Evolutionary conservation across 495 filamentous ascomycete genomes (phyloP).

Genomic region (Tuber melanosporum): DNA sequence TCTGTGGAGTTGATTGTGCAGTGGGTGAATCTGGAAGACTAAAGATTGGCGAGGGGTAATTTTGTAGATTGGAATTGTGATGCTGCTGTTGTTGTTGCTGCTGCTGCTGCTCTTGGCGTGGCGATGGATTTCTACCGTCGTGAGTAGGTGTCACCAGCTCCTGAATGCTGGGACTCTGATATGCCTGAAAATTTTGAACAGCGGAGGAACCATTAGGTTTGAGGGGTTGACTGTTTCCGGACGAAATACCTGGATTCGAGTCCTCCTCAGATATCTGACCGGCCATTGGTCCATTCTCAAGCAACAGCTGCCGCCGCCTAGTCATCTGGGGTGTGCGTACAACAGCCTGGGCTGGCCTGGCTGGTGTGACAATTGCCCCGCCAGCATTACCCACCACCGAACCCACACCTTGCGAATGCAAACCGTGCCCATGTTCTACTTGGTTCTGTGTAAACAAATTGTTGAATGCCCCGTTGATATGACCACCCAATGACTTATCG

Average conservation of each 20-base stretch:
- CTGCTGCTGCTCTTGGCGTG: constrained; percentile 11
- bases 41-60: constrained; percentile 23
- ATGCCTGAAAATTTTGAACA: constrained; percentile 30
- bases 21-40: constrained; percentile 34
- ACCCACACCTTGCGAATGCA: constrained; percentile 36
- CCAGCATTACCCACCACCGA: constrained; percentile 26
- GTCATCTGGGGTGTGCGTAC: constrained; percentile 24
- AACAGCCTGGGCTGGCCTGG: constrained; percentile 14
- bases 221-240: constrained; percentile 14
- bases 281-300: constrained; percentile 38
- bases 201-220: constrained; percentile 27
- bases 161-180: constrained; percentile 35
- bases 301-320: constrained; percentile 31
- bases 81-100: constrained; percentile 29
- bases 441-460: constrained; percentile 41
- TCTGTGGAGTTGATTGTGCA: constrained; percentile 14
- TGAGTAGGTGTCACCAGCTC: constrained; percentile 19
- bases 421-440: constrained; percentile 34
- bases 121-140: constrained; percentile 6
- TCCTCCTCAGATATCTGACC: constrained; percentile 34
- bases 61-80: neutral
- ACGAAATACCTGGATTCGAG: constrained; percentile 20
- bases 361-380: constrained; percentile 35
- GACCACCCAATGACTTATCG: constrained; percentile 64
- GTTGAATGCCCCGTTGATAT: constrained; percentile 42